Base-by-base conservation (phyloP, 306 rosid species). In the Adenanthera pavonina region DNA sequence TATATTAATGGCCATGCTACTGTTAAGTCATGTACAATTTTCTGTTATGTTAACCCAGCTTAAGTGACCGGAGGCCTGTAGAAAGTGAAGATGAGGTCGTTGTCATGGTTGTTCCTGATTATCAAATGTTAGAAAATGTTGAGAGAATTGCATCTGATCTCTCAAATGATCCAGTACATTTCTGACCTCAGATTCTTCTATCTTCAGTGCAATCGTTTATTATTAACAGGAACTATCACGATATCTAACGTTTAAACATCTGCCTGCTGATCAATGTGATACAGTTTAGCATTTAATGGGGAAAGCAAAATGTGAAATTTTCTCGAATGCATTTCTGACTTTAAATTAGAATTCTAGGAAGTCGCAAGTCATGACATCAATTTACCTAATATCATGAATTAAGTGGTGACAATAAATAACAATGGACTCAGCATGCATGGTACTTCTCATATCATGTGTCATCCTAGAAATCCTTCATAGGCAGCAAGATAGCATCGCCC, bases 61-160 rank as follows among this genome's bases (percentile, higher is more conserved):
- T 95, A 88, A 95, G 93, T 56, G 99, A 95, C 84, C 88, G 94
- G 74, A 93, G 90, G 81, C 98, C 97, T 36, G 92, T 93, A 66
- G 89, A 82, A 65, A 84, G 80, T n/a, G 97, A 89, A 77, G 99
- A 95, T 52, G 98, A 93, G 87, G 89, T 95, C 69, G 94, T 95
- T 86, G 97, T 95, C 78, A 93, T 95, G 99, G 83, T 93, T 82
- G 94, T 93, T 87, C 98, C 99, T 52, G 98, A 93, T 85, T 92
- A 91, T 83, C 99, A 95, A 86, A 95, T 95, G 99, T 83, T 95
- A 89, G 94, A 77, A 84, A 87, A 90, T 76, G 99, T 95, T 17
- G 89, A 95, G 90, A 93, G 78, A 82, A 90, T 95, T 73, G 97
- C 99, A 78, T 86, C 99, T 73, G 19, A 82, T 76, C 95, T 95